These are phyloP conservation scores for Lipomyces kockii DNA, from an alignment of 805 yeast species.

Conservation along the genomic window DNA sequence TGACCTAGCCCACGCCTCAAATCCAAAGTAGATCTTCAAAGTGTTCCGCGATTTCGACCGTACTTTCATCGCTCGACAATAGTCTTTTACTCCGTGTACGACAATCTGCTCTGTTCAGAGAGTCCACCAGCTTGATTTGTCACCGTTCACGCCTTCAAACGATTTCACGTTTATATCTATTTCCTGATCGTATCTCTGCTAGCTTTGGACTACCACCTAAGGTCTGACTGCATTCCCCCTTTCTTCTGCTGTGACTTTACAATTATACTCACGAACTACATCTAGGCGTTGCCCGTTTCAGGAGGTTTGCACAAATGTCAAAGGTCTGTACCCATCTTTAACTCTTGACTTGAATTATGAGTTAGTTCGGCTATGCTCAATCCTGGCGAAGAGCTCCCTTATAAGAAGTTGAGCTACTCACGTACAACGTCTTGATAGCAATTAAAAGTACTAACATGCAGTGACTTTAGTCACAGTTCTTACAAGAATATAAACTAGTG, in stretches of 20 bases:
- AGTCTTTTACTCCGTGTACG: not conserved
- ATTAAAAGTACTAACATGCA: not conserved
- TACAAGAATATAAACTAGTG: conserved; percentile 80
- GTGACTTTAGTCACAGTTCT: conserved; percentile 44
- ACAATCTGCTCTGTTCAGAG: not conserved
- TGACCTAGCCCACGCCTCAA: not conserved
- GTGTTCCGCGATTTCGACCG: not conserved
- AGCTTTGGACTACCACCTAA: not conserved
- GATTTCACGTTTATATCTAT: not conserved
- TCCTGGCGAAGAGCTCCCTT: not conserved
- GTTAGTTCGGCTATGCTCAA: not conserved
- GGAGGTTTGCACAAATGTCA: not conserved
- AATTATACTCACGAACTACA: too few species aligned
- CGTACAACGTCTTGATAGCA: not conserved
- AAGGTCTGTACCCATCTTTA: not conserved
- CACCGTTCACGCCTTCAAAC: not conserved
- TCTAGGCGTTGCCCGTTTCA: not conserved
- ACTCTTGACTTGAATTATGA: not conserved
- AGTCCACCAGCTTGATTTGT: not conserved
- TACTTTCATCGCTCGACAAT: not conserved
- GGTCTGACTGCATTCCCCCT: not conserved
- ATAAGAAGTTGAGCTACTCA: not conserved
- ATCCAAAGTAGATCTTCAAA: not conserved
- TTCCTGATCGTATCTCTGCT: not conserved
- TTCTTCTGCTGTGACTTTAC: not conserved